Percentiles rank a stretch among this genome's conserved stretches.
phyloP scores from a whole-genome alignment of 2,329 filamentous ascomycete species.

The Penicillium sp. region DNA sequence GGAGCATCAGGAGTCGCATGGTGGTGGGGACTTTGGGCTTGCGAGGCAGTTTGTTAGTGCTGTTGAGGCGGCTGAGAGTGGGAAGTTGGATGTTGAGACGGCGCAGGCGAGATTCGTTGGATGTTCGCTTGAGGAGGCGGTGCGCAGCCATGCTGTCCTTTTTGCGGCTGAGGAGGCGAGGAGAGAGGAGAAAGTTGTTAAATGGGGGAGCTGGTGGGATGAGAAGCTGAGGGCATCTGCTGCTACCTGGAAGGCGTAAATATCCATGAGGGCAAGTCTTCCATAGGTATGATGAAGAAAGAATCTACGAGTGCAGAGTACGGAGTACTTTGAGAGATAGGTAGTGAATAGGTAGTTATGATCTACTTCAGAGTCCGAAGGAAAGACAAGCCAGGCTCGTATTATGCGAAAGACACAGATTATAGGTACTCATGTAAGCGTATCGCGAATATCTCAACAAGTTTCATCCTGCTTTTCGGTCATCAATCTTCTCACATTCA shows the following conservation, averaged over 20 bases:
- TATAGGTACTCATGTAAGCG: conserved; percentile 1
- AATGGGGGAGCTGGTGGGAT: conserved; percentile 75
- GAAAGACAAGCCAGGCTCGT: neutral
- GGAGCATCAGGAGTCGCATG: conserved; percentile 58
- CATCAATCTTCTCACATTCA: conserved; percentile 12
- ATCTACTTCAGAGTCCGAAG: neutral
- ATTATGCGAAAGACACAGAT: conserved; percentile 4
- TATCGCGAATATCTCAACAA: conserved; percentile 3
- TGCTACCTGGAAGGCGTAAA: conserved; percentile 8
- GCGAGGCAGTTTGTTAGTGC: conserved; percentile 78
- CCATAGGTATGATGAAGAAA: no score
- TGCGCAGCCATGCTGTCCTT: conserved; percentile 87
- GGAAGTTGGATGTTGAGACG: conserved; percentile 59
- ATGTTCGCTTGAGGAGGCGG: conserved; percentile 77
- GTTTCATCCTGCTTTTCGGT: conserved; percentile 17
- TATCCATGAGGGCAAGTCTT: neutral
- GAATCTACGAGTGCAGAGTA: neutral
- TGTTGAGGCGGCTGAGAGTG: conserved; percentile 72
- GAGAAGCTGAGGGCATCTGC: conserved; percentile 43
- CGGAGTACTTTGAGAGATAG: neutral
- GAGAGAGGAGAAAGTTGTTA: conserved; percentile 62
- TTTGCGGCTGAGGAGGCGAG: conserved; percentile 92
- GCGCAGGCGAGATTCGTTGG: conserved; percentile 76
- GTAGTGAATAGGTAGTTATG: neutral
- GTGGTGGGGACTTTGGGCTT: conserved; percentile 76